Evolutionary conservation across 305 asterid species (phyloP).

Genomic region (Fraxinus platypoda): DNA sequence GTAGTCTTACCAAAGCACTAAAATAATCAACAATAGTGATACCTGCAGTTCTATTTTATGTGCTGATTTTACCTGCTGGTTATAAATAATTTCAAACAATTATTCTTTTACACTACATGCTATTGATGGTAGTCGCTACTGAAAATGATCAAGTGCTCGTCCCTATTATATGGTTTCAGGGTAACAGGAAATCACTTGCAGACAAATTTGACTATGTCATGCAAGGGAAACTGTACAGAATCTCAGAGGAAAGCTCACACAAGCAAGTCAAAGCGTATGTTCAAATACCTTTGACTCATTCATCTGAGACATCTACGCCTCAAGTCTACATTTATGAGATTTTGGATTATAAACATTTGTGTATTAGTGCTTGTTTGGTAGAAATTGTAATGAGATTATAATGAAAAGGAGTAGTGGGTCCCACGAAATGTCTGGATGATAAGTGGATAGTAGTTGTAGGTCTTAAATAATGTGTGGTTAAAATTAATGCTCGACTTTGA

Average conservation of each 20-base stretch:
- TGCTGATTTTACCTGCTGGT: too few species aligned
- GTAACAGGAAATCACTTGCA: constrained; percentile 73
- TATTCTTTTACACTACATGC: too few species aligned
- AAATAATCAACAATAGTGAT: too few species aligned
- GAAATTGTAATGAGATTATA: too few species aligned
- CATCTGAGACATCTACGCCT: neutral
- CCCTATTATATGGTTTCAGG: constrained; percentile 42
- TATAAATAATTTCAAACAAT: too few species aligned
- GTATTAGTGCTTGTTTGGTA: neutral
- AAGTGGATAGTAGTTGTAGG: too few species aligned
- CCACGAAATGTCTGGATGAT: too few species aligned
- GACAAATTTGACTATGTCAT: constrained; percentile 85
- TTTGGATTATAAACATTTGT: neutral
- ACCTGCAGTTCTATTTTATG: too few species aligned
- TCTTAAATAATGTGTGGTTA: too few species aligned
- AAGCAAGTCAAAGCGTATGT: constrained; percentile 74
- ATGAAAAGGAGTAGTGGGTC: too few species aligned
- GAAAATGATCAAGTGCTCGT: neutral
- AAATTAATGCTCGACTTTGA: too few species aligned
- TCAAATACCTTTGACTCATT: neutral
- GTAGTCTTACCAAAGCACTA: neutral
- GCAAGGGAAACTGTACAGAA: constrained; percentile 86
- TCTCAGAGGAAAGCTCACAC: constrained; percentile 61
- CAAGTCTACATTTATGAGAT: neutral
- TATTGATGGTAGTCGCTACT: neutral